A percentile compares a stretch with the other conserved stretches of the same genome.
These are phyloP conservation scores for Bacidia gigantensis DNA, from an alignment of 495 filamentous ascomycete species.

Conservation along the genomic window DNA sequence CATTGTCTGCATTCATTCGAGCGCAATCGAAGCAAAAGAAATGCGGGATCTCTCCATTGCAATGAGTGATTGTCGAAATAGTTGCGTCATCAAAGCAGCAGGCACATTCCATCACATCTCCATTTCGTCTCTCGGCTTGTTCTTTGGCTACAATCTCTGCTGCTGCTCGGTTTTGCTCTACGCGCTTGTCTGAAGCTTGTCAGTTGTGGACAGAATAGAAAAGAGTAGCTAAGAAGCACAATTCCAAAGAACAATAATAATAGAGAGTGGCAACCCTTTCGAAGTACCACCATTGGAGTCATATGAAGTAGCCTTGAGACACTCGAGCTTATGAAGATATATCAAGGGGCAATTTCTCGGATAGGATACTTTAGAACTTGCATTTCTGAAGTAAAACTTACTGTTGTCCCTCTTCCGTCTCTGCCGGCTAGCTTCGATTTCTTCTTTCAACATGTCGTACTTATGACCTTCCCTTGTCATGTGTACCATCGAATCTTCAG, in stretches of 20 bases:
- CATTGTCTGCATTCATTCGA: constrained; percentile 44
- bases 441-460: constrained; percentile 17
- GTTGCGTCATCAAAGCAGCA: constrained; percentile 59
- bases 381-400: too few relatives aligned
- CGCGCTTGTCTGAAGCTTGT: background rate
- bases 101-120: constrained; percentile 43
- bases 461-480: constrained; percentile 16
- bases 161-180: constrained; percentile 27
- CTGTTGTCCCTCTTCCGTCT: constrained; percentile 18
- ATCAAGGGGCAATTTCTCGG: too few relatives aligned
- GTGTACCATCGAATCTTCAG: constrained; percentile 12
- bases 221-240: too few relatives aligned
- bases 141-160: constrained; percentile 31
- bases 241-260: too few relatives aligned
- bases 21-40: constrained; percentile 62
- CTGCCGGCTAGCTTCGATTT: constrained; percentile 24
- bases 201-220: too few relatives aligned
- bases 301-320: too few relatives aligned
- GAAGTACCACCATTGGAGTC: too few relatives aligned
- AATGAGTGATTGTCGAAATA: constrained; percentile 53
- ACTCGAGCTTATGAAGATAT: too few relatives aligned
- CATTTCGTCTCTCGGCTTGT: constrained; percentile 27
- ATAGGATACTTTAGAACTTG: too few relatives aligned
- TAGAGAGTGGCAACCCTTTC: too few relatives aligned
- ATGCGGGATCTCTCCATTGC: constrained; percentile 41